Conservation (phyloP, 75 land plant genomes). For the Pseudotsuga menziesii region DNA sequence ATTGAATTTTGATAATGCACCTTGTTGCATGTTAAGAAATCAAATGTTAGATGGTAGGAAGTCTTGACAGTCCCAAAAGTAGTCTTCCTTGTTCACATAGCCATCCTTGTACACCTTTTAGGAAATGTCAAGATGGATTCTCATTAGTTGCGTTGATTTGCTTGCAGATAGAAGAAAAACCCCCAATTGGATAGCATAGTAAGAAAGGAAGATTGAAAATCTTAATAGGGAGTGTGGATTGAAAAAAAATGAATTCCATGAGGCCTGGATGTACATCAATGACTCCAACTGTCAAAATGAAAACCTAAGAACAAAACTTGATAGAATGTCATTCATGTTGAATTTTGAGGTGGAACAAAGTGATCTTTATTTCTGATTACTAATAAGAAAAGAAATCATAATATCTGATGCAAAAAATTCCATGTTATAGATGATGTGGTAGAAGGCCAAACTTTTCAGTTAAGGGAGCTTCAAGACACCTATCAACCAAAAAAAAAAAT, state of each 20-base stretch:
- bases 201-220: constrained; percentile 70
- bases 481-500: constrained; percentile 50
- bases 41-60: not conserved
- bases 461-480: too few relatives aligned
- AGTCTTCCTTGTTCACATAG: not conserved
- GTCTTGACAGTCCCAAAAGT: not conserved
- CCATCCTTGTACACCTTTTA: not conserved
- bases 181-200: constrained; percentile 28
- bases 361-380: not conserved
- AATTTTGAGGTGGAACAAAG: constrained; percentile 45
- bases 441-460: constrained; percentile 41
- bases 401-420: not conserved
- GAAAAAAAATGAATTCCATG: constrained; percentile 71
- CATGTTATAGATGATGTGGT: constrained; percentile 43
- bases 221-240: constrained; percentile 28
- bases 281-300: constrained; percentile 77
- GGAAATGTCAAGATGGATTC: not conserved
- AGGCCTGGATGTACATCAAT: constrained; percentile 80
- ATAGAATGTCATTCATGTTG: constrained; percentile 41
- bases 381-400: not conserved
- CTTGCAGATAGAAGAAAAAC: constrained; percentile 28
- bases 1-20: not conserved
- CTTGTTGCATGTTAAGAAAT: not conserved
- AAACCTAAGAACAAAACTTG: constrained; percentile 70
- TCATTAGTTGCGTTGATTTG: not conserved